Base-by-base conservation (phyloP, 805 yeast species). In the Starmerella potacharoeniae region DNA sequence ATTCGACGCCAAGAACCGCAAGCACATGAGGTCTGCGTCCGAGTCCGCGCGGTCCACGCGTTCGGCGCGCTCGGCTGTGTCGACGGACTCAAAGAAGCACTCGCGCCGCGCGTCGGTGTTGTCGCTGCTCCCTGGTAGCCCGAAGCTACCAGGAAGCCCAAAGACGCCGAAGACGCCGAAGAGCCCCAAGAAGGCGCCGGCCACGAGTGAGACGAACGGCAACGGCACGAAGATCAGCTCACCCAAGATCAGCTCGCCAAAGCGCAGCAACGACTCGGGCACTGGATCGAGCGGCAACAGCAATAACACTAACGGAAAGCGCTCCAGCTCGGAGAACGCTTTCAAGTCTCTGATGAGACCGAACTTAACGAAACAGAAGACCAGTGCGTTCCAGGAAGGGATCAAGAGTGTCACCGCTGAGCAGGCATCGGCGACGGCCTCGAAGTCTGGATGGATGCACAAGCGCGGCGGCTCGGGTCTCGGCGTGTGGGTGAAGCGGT, bases 371-470 rank as follows among this genome's bases (percentile, higher is more conserved):
- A 62, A 68, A 49, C 71, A 71, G 54, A 66, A 72, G 41, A 74
- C 75, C 1, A 68, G 74, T 6, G 76, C 76, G 5, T 73, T 73
- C 59, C 59, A 65, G 46, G 98, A 93, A 70, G 98, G 98, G 6
- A 85, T 93, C 44, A 76, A 88, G 62, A 75, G 71, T 17, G 76
- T 86, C 14, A 76, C 84, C 0, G 95, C 96, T 0, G 81, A 79
- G 58, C 85, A 86, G 46, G 84, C 97, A 0, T 79, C 85, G 49
- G 80, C 80, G 61, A 73, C 83, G 6, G 87, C 97, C 0, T 84
- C 77, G 53, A 80, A 75, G 63, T 81, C 87, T 49, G 99, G 99
- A 2, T 93, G 97, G 96, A 87, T 93, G 96, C 81, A 89, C 52
- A 93, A 93, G 69, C 82, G 86, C 60, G 95, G 96, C 29, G 86